Conservation (phyloP, 1,284 basidiomycete genomes). For the Amylostereum chailletii region DNA sequence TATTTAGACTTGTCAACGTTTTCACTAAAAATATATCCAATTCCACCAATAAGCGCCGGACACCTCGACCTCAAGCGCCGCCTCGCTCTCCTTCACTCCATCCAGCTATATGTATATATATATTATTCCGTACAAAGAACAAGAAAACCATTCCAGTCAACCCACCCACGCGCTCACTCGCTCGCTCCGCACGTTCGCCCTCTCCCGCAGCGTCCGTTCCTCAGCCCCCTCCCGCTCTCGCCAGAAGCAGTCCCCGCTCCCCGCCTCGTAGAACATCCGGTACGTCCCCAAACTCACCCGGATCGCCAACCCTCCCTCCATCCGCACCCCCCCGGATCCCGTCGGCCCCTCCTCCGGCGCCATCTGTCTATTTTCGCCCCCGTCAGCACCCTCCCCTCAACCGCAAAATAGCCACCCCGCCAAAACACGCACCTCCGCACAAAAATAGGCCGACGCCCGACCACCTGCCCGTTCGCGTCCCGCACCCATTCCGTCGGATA, state of each 20-base stretch:
- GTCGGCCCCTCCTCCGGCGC: constrained; percentile 20
- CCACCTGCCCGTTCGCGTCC: constrained; percentile 29
- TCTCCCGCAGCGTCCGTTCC: constrained; percentile 27
- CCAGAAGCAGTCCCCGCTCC: constrained; percentile 44
- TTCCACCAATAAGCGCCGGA: not conserved
- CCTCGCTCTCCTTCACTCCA: not conserved
- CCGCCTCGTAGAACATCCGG: constrained; percentile 67
- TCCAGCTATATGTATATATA: not conserved
- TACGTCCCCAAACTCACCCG: constrained; percentile 61
- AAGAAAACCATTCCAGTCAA: constrained; percentile 17
- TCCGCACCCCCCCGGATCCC: constrained; percentile 9
- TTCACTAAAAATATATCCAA: constrained; percentile 2
- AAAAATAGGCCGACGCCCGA: constrained; percentile 23
- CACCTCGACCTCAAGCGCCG: not conserved
- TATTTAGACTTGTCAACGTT: constrained; percentile 1
- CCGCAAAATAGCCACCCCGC: constrained; percentile 1
- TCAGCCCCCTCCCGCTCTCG: constrained; percentile 28
- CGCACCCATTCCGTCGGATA: constrained; percentile 64
- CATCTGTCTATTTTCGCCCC: constrained; percentile 20
- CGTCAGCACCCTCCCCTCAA: constrained; percentile 13
- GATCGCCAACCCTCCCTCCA: constrained; percentile 35
- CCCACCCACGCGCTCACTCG: constrained; percentile 45
- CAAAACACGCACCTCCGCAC: constrained; percentile 35
- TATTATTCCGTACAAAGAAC: not conserved
- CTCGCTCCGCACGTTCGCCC: constrained; percentile 35